phyloP scores from a whole-genome alignment of 768 basidiomycete genomes.

The Termitomyces bulborhizus region DNA sequence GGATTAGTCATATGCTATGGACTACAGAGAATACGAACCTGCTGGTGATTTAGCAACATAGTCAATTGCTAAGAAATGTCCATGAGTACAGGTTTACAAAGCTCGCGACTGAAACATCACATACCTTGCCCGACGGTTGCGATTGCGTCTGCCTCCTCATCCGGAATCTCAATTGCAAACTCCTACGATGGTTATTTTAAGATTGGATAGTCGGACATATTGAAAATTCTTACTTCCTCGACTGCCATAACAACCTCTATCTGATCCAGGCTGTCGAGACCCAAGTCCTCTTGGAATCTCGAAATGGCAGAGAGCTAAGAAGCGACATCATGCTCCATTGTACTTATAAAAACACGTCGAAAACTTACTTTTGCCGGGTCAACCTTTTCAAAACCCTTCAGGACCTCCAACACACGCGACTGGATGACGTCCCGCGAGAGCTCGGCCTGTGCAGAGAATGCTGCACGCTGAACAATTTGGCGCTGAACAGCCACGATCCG shows the following conservation, averaged over 20 bases:
- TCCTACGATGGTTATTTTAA: constrained; percentile 47
- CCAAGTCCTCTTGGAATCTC: constrained; percentile 77
- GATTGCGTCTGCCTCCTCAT: constrained; percentile 93
- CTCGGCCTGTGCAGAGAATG: constrained; percentile 62
- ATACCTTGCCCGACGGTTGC: constrained; percentile 86
- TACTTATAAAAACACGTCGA: not conserved
- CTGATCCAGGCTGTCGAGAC: constrained; percentile 92
- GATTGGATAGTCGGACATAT: constrained; percentile 1
- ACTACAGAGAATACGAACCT: constrained; percentile 35
- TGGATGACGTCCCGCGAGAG: constrained; percentile 66
- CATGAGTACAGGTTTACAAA: constrained; percentile 8
- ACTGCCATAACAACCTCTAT: constrained; percentile 99
- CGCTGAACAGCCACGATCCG: constrained; percentile 28
- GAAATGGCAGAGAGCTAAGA: constrained; percentile 20
- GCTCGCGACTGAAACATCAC: constrained; percentile 16
- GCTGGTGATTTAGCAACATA: constrained; percentile 92
- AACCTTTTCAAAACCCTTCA: constrained; percentile 89
- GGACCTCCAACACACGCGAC: constrained; percentile 70
- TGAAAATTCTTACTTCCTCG: constrained; percentile 61
- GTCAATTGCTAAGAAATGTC: constrained; percentile 68
- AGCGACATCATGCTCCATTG: not conserved
- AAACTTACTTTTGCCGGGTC: constrained; percentile 58
- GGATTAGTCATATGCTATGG: not conserved
- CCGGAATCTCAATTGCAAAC: constrained; percentile 96
- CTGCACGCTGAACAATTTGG: constrained; percentile 36